Conservation (phyloP, 306 rosid genomes). For the Lablab purpureus region DNA sequence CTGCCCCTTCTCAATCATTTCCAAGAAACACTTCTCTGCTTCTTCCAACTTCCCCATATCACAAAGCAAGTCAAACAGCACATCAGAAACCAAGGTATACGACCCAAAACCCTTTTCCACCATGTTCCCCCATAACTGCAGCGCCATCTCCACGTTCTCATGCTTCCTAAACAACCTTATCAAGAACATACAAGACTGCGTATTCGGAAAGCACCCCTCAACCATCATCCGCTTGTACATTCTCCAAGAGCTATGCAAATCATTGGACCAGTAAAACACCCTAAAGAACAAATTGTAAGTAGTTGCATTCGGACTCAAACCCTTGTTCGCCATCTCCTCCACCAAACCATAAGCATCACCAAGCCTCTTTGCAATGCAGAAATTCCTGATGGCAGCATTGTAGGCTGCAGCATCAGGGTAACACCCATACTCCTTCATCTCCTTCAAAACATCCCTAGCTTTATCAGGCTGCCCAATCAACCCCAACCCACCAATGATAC, state of each 20-base stretch:
- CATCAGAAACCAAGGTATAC: conserved; percentile 80
- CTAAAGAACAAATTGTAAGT: conserved; percentile 86
- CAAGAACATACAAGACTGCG: conserved; percentile 91
- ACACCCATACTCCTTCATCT: conserved; percentile 88
- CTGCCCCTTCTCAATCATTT: conserved; percentile 91
- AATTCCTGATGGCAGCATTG: conserved; percentile 84
- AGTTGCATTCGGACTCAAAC: conserved; percentile 79
- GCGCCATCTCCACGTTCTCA: conserved; percentile 85
- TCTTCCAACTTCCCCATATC: conserved; percentile 78
- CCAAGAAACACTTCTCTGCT: conserved; percentile 83
- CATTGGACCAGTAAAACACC: conserved; percentile 81
- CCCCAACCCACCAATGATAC: conserved; percentile 88
- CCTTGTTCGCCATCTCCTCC: conserved; percentile 77
- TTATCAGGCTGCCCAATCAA: conserved; percentile 88
- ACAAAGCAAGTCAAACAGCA: conserved; percentile 86
- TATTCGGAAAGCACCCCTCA: conserved; percentile 74
- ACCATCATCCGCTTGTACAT: conserved; percentile 77
- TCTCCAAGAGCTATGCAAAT: conserved; percentile 73
- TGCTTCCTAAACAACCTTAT: conserved; percentile 74
- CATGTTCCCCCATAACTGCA: conserved; percentile 91
- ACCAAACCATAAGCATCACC: conserved; percentile 71
- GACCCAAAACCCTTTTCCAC: conserved; percentile 88
- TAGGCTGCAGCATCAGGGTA: conserved; percentile 84
- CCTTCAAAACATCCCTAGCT: conserved; percentile 79
- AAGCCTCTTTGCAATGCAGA: conserved; percentile 89